Percentiles rank a stretch among this genome's conserved stretches.
These are phyloP conservation scores for Beauveria scarabaeidicola DNA, from an alignment of 2,329 filamentous ascomycete species.

Conservation along the genomic window DNA sequence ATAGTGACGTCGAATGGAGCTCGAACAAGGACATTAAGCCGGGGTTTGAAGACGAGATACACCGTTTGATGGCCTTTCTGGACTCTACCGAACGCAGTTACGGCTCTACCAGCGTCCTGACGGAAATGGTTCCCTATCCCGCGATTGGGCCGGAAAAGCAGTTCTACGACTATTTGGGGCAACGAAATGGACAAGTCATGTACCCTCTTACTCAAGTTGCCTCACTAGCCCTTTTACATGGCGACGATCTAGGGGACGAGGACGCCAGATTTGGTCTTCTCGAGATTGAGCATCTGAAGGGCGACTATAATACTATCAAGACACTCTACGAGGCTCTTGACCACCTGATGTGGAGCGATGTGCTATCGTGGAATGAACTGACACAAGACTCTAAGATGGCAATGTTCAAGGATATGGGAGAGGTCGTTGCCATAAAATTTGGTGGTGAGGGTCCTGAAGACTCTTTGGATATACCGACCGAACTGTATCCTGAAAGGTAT, in stretches of 20 bases:
- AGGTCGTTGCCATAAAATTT: constrained; percentile 42
- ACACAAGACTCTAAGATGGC: constrained; percentile 32
- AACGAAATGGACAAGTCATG: constrained; percentile 19
- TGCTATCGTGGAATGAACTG: constrained; percentile 28
- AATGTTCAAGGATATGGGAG: constrained; percentile 36
- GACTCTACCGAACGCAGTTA: constrained; percentile 53
- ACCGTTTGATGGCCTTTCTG: constrained; percentile 55
- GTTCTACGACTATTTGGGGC: constrained; percentile 36
- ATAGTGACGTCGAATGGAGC: constrained; percentile 23
- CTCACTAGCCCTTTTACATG: constrained; percentile 21
- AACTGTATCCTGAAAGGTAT: constrained; percentile 49
- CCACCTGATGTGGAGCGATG: constrained; percentile 39
- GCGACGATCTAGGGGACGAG: constrained; percentile 24
- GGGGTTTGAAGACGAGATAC: constrained; percentile 45
- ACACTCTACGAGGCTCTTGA: constrained; percentile 33
- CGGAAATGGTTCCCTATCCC: constrained; percentile 27
- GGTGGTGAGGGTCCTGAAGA: constrained; percentile 32
- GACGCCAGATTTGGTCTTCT: constrained; percentile 33
- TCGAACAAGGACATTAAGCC: constrained; percentile 22
- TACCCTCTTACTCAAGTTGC: constrained; percentile 27
- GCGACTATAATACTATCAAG: constrained; percentile 12
- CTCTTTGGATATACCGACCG: constrained; percentile 40
- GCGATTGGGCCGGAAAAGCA: constrained; percentile 30
- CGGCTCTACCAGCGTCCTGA: constrained; percentile 43
- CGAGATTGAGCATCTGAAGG: constrained; percentile 29